Conservation (phyloP, 495 filamentous ascomycete species). For the Talaromyces borbonicus region DNA sequence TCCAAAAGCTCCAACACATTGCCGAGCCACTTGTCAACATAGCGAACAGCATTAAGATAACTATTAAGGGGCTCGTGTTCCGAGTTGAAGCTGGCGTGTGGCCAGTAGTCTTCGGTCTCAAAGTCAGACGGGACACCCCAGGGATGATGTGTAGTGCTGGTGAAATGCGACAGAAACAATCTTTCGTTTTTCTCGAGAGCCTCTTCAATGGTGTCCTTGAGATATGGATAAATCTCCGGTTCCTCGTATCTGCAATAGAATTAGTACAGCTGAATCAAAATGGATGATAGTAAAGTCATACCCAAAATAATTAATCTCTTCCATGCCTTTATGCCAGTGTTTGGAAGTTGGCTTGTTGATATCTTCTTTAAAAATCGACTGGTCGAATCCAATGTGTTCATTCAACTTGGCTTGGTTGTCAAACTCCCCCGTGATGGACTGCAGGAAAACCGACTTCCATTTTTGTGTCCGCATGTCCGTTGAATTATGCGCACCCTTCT, state of each 20-base stretch:
- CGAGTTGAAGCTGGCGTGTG: slow-evolving; percentile 10
- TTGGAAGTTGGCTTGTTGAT: slow-evolving; percentile 17
- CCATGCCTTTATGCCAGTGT: slow-evolving; percentile 19
- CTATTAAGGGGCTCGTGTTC: slow-evolving; percentile 22
- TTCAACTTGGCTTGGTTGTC: slow-evolving; percentile 26
- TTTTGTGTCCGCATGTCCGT: slow-evolving; percentile 11
- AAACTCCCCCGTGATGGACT: slow-evolving; percentile 29
- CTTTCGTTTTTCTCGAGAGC: slow-evolving; percentile 20
- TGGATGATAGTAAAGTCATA: no score
- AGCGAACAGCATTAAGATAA: slow-evolving; percentile 34
- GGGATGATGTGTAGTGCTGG: slow-evolving; percentile 32
- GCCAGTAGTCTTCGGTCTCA: slow-evolving; percentile 18
- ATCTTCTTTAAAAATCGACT: slow-evolving; percentile 20
- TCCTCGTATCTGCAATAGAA: slow-evolving; percentile 15
- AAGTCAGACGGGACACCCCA: slow-evolving; percentile 24
- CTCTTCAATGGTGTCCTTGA: slow-evolving; percentile 21
- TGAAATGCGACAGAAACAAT: slow-evolving; percentile 32
- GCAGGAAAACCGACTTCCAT: slow-evolving; percentile 31
- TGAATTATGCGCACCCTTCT: slow-evolving; percentile 4
- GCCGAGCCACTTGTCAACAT: slow-evolving; percentile 31
- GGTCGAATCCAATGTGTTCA: slow-evolving; percentile 25
- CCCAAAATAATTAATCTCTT: slow-evolving; percentile 34
- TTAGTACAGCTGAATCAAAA: no score
- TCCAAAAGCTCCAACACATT: slow-evolving; percentile 29
- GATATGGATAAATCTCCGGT: slow-evolving; percentile 13